Evolutionary conservation across 1,284 basidiomycete genomes (phyloP), one percentile per base, ranked within the genome.

Genomic region (Cutaneotrichosporon mucoides): DNA sequence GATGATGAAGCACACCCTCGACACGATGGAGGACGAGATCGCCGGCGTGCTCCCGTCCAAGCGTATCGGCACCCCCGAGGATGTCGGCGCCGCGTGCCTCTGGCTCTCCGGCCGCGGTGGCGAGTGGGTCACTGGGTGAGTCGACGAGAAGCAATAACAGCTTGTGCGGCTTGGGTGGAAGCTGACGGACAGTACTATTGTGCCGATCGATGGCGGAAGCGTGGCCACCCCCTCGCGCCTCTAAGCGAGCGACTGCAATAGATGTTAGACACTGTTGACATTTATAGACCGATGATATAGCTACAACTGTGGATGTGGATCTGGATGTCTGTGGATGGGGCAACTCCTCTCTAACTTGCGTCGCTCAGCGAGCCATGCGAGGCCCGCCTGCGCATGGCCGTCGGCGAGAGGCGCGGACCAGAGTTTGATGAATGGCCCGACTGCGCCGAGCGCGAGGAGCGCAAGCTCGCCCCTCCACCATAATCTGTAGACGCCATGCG

Each of bases 101-200:
- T 88, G 83, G 80, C 78, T 88, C 15, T 77, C 84, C 9, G 82
- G 83, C 55, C 79, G 81, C 47, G 85, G 84, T 3, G 86, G 85
- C 0, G 80, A 83, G 37, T 88, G 82, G 72, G 80, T 87, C 44
- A 87, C 84, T 52, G 86, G 85, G 44, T 46, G 24, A 24, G 44
- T 33, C 8, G 24, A 24, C 24, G 8, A 3, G 24, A 24, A 24
- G 24, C 24, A 24, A 24, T 2, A 24, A 24, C 24, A 24, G 3
- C 24, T 24, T 24, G 24, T 24, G 2, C 24, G 24, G 24, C 24
- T 24, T 3, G 24, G 3, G 24, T 24, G 3, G 24, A 4, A 24
- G 44, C 44, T 46, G 13, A 46, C 15, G n/a, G 24, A 9, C 44
- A 46, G 49, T 6, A 84, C 85, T 11, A 84, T 85, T 4, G 81